Evolutionary conservation across 2,329 filamentous ascomycete genomes (phyloP), one percentile per base, ranked within the genome.

Genomic region (Trichoderma sp.): DNA sequence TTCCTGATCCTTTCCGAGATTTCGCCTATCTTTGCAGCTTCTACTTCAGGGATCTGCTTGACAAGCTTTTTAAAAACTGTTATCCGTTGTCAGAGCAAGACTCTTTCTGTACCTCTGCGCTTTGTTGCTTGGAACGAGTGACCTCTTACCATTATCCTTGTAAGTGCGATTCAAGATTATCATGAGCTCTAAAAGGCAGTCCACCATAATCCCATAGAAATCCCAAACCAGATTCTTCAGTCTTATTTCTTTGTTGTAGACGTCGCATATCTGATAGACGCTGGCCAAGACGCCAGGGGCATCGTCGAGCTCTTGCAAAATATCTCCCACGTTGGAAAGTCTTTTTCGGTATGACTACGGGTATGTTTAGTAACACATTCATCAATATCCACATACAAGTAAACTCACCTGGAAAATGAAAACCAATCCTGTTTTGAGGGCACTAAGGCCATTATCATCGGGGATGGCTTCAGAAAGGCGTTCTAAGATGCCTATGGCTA

Each of bases 181-280:
- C 31, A 67, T 13, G 0, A 67, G 55, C 2, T 67, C 64, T 27
- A 31, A 59, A 35, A 67, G 64, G 16, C 55, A 59, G 55, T 67
- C 64, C 35, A 67, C 40, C 5, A 67, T 35, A 1, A 40, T 67
- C 16, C 64, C 64, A 52, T 67, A 67, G n/a, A 67, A 67, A 4
- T 67, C 64, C 64, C 64, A 67, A 6, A 67, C 31, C 14, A 67
- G 27, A 4, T 67, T 67, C 21, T 67, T 59, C 27, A 67, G 31
- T 11, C 55, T 40, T 24, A 67, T 33, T 6, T 67, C 64, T n/a
- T 29, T 31, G 13, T 43, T 55, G 29, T 67, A 67, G 33, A 40
- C 40, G 6, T 52, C 55, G 31, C 64, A 59, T 58, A 67, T 67
- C 56, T 67, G 55, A 35, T 35, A 67, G 40, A 67, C 10, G 7